phyloP scores from a whole-genome alignment of 306 rosid species.

The Gynostemma pentaphyllum region DNA sequence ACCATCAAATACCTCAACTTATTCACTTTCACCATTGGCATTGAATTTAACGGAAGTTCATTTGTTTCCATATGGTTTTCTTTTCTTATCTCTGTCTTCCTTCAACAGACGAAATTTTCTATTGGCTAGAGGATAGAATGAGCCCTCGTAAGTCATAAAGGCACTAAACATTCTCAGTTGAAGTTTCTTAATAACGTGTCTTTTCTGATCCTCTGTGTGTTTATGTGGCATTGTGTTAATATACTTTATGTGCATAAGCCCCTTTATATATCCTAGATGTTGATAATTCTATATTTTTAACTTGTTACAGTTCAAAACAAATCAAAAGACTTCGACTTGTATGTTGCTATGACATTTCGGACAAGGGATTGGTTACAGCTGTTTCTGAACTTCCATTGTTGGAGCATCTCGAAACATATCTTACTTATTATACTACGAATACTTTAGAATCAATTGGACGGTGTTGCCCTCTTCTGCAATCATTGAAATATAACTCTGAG shows the following conservation, averaged over 20 bases:
- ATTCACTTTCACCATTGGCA: not conserved
- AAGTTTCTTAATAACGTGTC: not conserved
- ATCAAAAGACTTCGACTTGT: constrained; percentile 32
- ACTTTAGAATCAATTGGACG: constrained; percentile 38
- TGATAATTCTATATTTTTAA: not conserved
- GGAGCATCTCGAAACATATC: no score
- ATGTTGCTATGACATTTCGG: constrained; percentile 27
- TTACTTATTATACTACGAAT: constrained; percentile 20
- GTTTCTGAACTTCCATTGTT: constrained; percentile 30
- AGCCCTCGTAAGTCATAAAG: constrained; percentile 3
- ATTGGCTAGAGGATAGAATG: not conserved
- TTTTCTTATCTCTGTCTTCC: no score
- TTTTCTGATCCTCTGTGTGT: not conserved
- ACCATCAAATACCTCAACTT: not conserved
- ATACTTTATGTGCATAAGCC: not conserved
- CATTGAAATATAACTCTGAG: constrained; percentile 30
- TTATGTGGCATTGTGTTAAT: not conserved
- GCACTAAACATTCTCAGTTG: not conserved
- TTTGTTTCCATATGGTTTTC: not conserved
- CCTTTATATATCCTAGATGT: not conserved
- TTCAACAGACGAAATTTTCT: no score
- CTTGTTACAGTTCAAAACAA: constrained; percentile 30
- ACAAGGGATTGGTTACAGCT: constrained; percentile 30
- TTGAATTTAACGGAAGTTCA: not conserved
- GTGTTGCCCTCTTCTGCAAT: constrained; percentile 34